A percentile compares a stretch with the other conserved stretches of the same genome.
Conservation (phyloP, 768 basidiomycete genomes). For the Lentinula raphanica region DNA sequence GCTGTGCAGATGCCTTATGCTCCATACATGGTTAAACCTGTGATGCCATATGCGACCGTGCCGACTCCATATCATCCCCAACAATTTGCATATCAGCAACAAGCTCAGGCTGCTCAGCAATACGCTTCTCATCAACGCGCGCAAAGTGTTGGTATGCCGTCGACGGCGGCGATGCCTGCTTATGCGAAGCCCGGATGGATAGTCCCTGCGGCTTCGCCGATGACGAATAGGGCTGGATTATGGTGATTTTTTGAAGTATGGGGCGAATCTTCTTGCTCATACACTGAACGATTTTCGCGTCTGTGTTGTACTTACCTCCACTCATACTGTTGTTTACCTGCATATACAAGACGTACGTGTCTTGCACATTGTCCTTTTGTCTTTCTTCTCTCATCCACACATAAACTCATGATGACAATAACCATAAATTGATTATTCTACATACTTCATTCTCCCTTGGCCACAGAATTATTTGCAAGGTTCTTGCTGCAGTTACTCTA, state of each 20-base stretch:
- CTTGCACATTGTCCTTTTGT: background rate
- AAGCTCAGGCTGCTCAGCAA: background rate
- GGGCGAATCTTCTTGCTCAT: background rate
- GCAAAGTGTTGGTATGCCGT: background rate
- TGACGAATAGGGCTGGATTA: background rate
- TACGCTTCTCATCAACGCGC: background rate
- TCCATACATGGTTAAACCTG: background rate
- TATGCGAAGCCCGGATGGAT: background rate
- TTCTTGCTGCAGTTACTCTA: background rate
- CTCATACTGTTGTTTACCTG: background rate
- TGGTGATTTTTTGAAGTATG: background rate
- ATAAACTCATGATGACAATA: background rate
- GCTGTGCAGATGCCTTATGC: background rate
- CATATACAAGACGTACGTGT: background rate
- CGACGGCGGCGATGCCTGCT: background rate
- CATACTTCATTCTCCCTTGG: background rate
- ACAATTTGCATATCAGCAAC: background rate
- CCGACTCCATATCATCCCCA: background rate
- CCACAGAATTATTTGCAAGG: background rate
- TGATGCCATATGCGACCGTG: background rate
- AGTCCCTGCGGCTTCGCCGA: background rate
- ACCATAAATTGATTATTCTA: background rate
- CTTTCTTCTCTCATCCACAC: background rate
- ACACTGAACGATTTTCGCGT: background rate
- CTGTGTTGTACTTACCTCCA: background rate